These are phyloP conservation scores for Coemansia sp. DNA, from an alignment of 192 early-diverging fungal species.

Conservation along the genomic window DNA sequence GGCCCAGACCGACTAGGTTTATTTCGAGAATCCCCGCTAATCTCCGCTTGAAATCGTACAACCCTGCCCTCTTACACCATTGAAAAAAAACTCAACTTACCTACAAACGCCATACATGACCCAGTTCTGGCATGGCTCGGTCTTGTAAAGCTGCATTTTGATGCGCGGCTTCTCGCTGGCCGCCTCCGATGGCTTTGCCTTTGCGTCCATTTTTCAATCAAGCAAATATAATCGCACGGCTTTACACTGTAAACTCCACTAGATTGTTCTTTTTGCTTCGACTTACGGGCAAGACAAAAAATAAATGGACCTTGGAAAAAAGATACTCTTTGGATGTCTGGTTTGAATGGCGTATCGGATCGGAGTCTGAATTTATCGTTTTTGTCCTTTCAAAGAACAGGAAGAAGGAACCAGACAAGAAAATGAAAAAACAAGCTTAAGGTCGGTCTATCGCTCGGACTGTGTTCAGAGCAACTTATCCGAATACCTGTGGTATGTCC, in stretches of 20 bases:
- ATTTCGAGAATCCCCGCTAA: too few species aligned
- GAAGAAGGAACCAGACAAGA: not conserved
- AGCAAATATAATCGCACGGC: not conserved
- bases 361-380: conserved; percentile 28
- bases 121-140: conserved; percentile 68
- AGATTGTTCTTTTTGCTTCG: not conserved
- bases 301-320: conserved; percentile 7
- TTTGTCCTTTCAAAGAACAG: not conserved
- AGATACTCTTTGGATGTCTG: too few species aligned
- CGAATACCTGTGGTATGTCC: too few species aligned
- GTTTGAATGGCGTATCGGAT: conserved; percentile 1
- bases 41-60: too few species aligned
- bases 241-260: not conserved
- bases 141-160: conserved; percentile 66
- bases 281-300: conserved; percentile 2
- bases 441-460: conserved; percentile 2
- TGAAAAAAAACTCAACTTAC: conserved; percentile 37
- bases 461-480: not conserved
- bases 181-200: conserved; percentile 7
- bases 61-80: not conserved
- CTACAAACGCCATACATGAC: conserved; percentile 52
- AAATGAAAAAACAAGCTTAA: conserved; percentile 2
- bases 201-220: conserved; percentile 5
- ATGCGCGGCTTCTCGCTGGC: conserved; percentile 39
- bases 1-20: too few species aligned